A percentile compares a stretch with the other conserved stretches of the same genome.
phyloP scores from a whole-genome alignment of 164 flowering plant species.

The Pachysandra terminalis region DNA sequence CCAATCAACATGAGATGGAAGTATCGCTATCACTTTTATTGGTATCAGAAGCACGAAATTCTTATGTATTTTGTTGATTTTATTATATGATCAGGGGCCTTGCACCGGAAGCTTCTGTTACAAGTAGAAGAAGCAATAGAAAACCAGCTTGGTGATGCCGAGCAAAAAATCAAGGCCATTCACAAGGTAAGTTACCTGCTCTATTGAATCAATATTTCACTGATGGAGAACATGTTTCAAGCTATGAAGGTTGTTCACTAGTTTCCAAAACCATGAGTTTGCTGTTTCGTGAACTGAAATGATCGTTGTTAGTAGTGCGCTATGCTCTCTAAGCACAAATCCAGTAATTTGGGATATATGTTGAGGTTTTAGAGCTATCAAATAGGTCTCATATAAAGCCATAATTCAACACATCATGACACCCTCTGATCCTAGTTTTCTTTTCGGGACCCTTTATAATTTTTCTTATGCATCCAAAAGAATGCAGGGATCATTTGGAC shows the following conservation, averaged over 20 bases:
- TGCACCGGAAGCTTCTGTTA: conserved; percentile 55
- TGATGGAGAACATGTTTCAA: background rate
- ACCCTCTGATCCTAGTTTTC: background rate
- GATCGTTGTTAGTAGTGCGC: background rate
- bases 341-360: background rate
- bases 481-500: background rate
- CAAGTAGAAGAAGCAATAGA: conserved; percentile 58
- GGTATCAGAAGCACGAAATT: conserved; percentile 5
- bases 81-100: conserved; percentile 40
- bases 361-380: background rate
- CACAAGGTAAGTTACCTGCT: conserved; percentile 50
- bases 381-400: background rate
- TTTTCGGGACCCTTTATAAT: background rate
- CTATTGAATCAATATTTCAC: background rate
- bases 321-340: background rate
- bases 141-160: conserved; percentile 51
- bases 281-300: background rate
- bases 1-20: background rate
- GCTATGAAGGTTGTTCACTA: too few relatives aligned
- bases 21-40: background rate
- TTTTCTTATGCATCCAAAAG: background rate
- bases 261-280: background rate
- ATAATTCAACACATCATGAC: background rate
- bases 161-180: conserved; percentile 44
- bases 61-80: conserved; percentile 10